phyloP scores from a whole-genome alignment of 768 basidiomycete genomes.

The Amanita subjunquillea region DNA sequence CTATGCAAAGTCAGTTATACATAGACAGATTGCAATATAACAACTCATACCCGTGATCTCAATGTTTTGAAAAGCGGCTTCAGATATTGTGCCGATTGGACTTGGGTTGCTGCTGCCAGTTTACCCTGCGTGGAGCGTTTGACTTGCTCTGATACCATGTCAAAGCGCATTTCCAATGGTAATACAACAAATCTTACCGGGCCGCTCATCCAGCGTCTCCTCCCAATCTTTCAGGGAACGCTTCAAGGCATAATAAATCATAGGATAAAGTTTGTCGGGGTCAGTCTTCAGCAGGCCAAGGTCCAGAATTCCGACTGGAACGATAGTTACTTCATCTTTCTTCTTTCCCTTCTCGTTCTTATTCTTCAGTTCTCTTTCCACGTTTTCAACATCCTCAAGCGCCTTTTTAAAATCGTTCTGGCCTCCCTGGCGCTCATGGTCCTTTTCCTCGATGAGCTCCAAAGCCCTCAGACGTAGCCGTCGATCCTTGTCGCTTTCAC shows the following conservation, averaged over 20 bases:
- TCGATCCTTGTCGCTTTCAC: conserved; percentile 90
- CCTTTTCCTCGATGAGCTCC: conserved; percentile 91
- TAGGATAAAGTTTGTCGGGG: conserved; percentile 90
- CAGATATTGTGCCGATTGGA: conserved; percentile 91
- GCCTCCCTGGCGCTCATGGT: conserved; percentile 66
- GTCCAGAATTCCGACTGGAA: conserved; percentile 54
- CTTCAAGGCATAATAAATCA: conserved; percentile 95
- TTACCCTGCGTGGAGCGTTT: conserved; percentile 89
- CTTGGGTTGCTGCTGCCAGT: conserved; percentile 88
- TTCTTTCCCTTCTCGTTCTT: conserved; percentile 51
- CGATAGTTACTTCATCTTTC: conserved; percentile 42
- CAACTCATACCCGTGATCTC: conserved; percentile 64
- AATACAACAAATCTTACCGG: conserved; percentile 41
- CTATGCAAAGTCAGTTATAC: conserved; percentile 21
- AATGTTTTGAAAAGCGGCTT: conserved; percentile 93
- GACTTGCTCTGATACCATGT: conserved; percentile 49
- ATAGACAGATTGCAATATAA: background rate
- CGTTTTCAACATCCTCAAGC: conserved; percentile 78
- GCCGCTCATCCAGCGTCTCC: conserved; percentile 87
- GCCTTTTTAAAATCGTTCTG: conserved; percentile 95
- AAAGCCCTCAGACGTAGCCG: conserved; percentile 83
- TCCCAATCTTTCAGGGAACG: conserved; percentile 93
- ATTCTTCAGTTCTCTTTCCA: conserved; percentile 54
- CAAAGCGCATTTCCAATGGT: background rate
- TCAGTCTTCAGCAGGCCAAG: conserved; percentile 77